These are phyloP conservation scores for Prototheca wickerhamii DNA, from an alignment of 163 green algal species.

Conservation along the genomic window DNA sequence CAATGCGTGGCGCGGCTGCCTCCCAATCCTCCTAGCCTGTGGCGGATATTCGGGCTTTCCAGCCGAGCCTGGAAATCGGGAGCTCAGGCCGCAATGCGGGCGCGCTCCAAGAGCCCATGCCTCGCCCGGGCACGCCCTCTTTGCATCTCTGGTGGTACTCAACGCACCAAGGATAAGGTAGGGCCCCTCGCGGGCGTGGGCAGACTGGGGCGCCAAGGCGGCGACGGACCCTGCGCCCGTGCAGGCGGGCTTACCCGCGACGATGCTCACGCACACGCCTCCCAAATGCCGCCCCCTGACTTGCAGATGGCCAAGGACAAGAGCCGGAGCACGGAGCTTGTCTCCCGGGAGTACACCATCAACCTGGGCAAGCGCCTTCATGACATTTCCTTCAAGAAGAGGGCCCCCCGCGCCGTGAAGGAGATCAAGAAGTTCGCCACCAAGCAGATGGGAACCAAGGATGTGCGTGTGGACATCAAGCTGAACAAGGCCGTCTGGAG, in stretches of 20 bases:
- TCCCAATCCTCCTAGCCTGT: too few relatives aligned
- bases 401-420: slow-evolving; percentile 85
- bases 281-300: not conserved
- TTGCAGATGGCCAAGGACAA: slow-evolving; percentile 75
- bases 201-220: not conserved
- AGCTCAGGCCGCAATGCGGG: too few relatives aligned
- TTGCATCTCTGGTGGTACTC: too few relatives aligned
- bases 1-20: too few relatives aligned
- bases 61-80: too few relatives aligned
- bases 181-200: too few relatives aligned
- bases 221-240: not conserved
- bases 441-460: slow-evolving; percentile 92
- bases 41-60: too few relatives aligned
- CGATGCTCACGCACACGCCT: not conserved
- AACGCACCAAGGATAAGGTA: too few relatives aligned
- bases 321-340: slow-evolving; percentile 44
- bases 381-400: slow-evolving; percentile 94
- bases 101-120: too few relatives aligned
- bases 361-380: slow-evolving; percentile 96
- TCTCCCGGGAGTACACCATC: slow-evolving; percentile 98
- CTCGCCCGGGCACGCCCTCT: too few relatives aligned
- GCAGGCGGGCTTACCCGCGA: not conserved
- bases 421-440: slow-evolving; percentile 93
- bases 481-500: slow-evolving; percentile 99
- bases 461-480: slow-evolving; percentile 95